A percentile compares a stretch with the other conserved stretches of the same genome.
These are phyloP conservation scores for Colletotrichum karsti DNA, from an alignment of 2,329 filamentous ascomycete species.

Conservation along the genomic window DNA sequence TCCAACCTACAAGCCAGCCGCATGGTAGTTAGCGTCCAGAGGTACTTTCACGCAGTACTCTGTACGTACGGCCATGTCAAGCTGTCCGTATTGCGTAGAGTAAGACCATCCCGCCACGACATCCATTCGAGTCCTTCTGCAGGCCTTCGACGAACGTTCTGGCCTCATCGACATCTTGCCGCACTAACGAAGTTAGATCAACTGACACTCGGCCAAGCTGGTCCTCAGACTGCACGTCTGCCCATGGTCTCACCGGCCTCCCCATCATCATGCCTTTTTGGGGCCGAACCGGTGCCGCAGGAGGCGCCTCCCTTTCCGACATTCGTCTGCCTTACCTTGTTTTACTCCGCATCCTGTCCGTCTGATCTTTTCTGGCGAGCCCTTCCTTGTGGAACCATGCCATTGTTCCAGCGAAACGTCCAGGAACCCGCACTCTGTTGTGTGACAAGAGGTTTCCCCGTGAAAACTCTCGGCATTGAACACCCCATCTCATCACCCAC, in stretches of 20 bases:
- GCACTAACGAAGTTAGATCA: conserved; percentile 1
- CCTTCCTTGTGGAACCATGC: neutral
- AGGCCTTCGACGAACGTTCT: conserved; percentile 14
- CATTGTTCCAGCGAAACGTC: neutral
- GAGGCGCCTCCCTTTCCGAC: neutral
- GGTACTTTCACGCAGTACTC: neutral
- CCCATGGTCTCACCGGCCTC: neutral
- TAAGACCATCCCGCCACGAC: conserved; percentile 3
- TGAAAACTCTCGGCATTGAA: neutral
- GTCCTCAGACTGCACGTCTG: neutral
- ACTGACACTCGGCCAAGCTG: conserved; percentile 12
- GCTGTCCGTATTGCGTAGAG: no score
- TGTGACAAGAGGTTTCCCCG: neutral
- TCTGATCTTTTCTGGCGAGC: conserved; percentile 14
- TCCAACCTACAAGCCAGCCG: neutral
- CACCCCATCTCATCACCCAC: neutral
- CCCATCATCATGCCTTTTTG: conserved; percentile 3
- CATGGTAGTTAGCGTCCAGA: no score
- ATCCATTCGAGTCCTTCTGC: conserved; percentile 12
- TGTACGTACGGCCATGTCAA: no score
- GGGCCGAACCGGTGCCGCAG: neutral
- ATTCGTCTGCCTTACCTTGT: neutral
- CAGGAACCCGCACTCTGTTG: conserved; percentile 5
- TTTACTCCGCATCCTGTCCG: conserved; percentile 16
- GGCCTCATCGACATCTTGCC: neutral